Conservation (phyloP, 2,329 filamentous ascomycete species). For the Pyrenochaeta sp. region DNA sequence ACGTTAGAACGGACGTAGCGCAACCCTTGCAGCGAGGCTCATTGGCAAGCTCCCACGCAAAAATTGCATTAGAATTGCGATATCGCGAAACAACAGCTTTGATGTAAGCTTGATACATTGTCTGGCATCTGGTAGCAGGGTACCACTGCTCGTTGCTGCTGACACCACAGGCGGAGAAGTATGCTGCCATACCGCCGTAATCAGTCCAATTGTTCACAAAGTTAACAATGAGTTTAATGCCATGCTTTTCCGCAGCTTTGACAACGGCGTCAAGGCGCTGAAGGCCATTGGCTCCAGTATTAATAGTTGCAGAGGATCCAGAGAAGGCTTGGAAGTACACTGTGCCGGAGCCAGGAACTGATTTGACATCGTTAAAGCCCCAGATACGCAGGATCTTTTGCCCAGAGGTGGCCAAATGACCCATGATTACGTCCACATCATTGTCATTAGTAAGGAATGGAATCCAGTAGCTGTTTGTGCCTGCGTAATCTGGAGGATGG, state of each 20-base stretch:
- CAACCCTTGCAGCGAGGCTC: constrained; percentile 72
- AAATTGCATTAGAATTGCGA: constrained; percentile 65
- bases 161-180: constrained; percentile 64
- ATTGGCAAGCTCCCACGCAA: constrained; percentile 74
- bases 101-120: constrained; percentile 70
- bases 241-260: constrained; percentile 64
- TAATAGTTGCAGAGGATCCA: constrained; percentile 63
- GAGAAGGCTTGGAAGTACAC: constrained; percentile 67
- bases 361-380: constrained; percentile 69
- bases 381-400: constrained; percentile 68
- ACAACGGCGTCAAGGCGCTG: constrained; percentile 73
- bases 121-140: constrained; percentile 56
- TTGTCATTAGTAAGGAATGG: constrained; percentile 61
- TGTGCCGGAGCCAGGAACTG: constrained; percentile 50
- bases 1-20: constrained; percentile 63
- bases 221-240: constrained; percentile 70
- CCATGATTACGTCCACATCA: constrained; percentile 62
- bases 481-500: constrained; percentile 55
- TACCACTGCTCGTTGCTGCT: constrained; percentile 64
- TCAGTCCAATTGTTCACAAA: constrained; percentile 76
- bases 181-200: constrained; percentile 70
- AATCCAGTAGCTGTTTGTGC: constrained; percentile 66
- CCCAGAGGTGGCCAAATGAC: constrained; percentile 59
- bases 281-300: constrained; percentile 69
- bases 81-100: constrained; percentile 67